Conservation (phyloP, 805 yeast species). For the Kuraishia ogatae region DNA sequence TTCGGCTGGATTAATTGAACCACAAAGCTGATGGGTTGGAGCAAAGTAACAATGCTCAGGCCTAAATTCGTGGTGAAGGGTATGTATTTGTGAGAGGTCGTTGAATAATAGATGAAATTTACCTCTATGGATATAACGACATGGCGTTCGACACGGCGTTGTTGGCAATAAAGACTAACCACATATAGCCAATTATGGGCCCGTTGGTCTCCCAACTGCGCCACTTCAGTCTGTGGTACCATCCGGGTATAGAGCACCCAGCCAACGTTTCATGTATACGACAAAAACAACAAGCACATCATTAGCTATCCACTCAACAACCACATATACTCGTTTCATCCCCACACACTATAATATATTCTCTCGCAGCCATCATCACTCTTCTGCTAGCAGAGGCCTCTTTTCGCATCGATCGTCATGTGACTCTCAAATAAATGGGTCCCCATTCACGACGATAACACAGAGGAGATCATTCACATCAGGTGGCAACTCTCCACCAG, state of each 20-base stretch:
- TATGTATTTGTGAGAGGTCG: not conserved
- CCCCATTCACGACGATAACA: not conserved
- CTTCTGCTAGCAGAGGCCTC: not conserved
- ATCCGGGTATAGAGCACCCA: not conserved
- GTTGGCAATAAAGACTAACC: not conserved
- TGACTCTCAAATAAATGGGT: not conserved
- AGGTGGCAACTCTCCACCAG: not conserved
- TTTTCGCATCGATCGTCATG: not conserved
- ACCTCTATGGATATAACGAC: too few relatives aligned
- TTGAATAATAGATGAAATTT: too few relatives aligned
- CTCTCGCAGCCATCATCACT: not conserved
- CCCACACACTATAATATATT: not conserved
- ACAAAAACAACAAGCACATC: not conserved
- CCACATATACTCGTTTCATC: not conserved
- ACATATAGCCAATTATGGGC: not conserved
- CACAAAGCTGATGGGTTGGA: not conserved
- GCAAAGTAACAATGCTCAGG: not conserved
- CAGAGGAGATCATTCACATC: not conserved
- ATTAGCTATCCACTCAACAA: not conserved
- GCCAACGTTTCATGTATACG: not conserved
- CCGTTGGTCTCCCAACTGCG: not conserved
- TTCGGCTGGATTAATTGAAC: too few relatives aligned
- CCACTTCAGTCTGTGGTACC: not conserved
- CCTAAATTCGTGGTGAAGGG: not conserved
- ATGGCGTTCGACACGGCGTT: too few relatives aligned